Evolutionary conservation across 352 stramenopile species (phyloP).

Genomic region (Phytophthora boehmeriae): DNA sequence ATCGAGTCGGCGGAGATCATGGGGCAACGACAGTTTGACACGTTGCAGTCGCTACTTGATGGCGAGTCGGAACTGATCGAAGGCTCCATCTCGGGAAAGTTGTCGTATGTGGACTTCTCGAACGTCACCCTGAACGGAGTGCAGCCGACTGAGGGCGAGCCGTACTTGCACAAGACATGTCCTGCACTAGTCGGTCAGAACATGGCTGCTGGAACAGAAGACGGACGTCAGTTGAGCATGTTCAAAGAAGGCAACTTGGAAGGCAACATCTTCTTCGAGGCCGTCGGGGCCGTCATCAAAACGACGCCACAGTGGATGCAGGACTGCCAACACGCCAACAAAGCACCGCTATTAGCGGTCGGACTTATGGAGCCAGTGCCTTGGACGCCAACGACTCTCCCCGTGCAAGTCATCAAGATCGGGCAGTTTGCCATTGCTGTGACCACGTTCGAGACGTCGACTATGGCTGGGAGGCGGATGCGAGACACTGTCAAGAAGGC

Average conservation of each 20-base stretch:
- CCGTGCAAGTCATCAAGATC: constrained; percentile 50
- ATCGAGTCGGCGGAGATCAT: constrained; percentile 52
- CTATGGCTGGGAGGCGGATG: constrained; percentile 55
- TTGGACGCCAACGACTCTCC: constrained; percentile 47
- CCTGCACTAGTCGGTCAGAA: constrained; percentile 50
- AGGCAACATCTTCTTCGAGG: constrained; percentile 28
- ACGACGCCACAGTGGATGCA: constrained; percentile 38
- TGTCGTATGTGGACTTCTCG: constrained; percentile 51
- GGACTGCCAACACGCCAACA: constrained; percentile 38
- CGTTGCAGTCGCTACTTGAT: constrained; percentile 28
- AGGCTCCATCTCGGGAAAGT: constrained; percentile 20
- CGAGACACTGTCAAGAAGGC: constrained; percentile 30
- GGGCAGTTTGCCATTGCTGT: constrained; percentile 49
- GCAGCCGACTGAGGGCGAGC: constrained; percentile 12
- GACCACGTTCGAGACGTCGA: constrained; percentile 56
- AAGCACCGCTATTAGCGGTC: constrained; percentile 35
- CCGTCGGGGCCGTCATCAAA: constrained; percentile 25
- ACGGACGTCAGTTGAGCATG: constrained; percentile 31
- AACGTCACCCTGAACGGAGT: constrained; percentile 38
- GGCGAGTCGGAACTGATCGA: constrained; percentile 22
- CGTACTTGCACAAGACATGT: constrained; percentile 41
- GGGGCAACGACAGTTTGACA: constrained; percentile 34
- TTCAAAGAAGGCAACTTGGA: constrained; percentile 38
- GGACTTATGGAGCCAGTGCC: constrained; percentile 41
- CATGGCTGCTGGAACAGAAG: constrained; percentile 47